A percentile compares a stretch with the other conserved stretches of the same genome.
phyloP scores from a whole-genome alignment of 371 early-diverging fungal species.

The Syncephalastrum racemosum region DNA sequence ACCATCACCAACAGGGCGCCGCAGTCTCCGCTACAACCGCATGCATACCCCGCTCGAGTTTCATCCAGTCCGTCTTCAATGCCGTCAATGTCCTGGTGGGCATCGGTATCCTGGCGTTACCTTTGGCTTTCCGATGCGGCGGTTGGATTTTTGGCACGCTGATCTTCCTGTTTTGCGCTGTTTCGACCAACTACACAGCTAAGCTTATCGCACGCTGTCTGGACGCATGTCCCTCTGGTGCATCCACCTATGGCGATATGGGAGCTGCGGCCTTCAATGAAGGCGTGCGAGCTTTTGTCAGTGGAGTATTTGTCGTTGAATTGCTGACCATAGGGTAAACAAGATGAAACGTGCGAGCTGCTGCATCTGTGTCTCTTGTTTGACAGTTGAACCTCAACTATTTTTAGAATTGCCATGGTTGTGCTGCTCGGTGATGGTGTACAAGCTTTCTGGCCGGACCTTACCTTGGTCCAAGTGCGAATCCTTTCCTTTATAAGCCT shows the following conservation, averaged over 20 bases:
- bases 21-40: neutral
- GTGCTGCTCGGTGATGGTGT: constrained; percentile 35
- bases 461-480: constrained; percentile 21
- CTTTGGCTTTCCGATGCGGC: constrained; percentile 30
- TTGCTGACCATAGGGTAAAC: constrained; percentile 53
- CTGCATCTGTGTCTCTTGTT: neutral
- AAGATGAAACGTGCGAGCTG: neutral
- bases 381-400: neutral
- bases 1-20: constrained; percentile 1
- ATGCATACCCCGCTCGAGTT: constrained; percentile 14
- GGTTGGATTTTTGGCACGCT: constrained; percentile 57
- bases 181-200: constrained; percentile 57
- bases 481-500: constrained; percentile 23
- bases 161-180: constrained; percentile 52
- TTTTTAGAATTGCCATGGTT: constrained; percentile 30
- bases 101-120: constrained; percentile 51
- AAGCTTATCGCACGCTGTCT: constrained; percentile 46
- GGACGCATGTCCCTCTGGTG: constrained; percentile 18
- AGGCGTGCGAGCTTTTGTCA: constrained; percentile 40
- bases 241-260: constrained; percentile 59
- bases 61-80: constrained; percentile 50
- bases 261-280: constrained; percentile 68
- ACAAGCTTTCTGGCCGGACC: constrained; percentile 21
- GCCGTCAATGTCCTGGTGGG: constrained; percentile 63
- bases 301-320: constrained; percentile 57